Evolutionary conservation across 352 stramenopile species (phyloP).

Genomic region (Phytopythium boreale): DNA sequence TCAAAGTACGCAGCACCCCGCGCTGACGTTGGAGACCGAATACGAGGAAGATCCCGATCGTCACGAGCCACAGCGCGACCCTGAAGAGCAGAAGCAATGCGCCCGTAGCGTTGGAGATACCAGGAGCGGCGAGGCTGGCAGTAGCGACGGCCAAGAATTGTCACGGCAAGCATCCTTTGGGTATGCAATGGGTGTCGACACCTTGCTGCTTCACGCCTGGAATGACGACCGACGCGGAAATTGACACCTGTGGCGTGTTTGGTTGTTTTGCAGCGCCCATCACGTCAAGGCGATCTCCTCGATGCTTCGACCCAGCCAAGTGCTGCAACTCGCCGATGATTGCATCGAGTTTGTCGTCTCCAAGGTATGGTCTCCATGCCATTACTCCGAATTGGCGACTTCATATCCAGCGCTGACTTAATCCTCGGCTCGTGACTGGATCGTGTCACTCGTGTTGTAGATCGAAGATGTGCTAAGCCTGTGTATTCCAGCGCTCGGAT

Average conservation of each 20-base stretch:
- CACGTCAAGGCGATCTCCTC: slow-evolving; percentile 24
- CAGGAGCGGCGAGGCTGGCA: background rate
- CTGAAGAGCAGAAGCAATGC: background rate
- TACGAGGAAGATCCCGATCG: background rate
- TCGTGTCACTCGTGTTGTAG: slow-evolving; percentile 12
- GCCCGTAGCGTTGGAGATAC: background rate
- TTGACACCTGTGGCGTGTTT: background rate
- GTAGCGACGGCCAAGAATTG: background rate
- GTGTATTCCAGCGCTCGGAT: slow-evolving; percentile 67
- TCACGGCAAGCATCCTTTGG: background rate
- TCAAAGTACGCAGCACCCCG: background rate
- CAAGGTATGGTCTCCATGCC: slow-evolving; percentile 24
- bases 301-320: slow-evolving; percentile 22
- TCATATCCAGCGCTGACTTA: background rate
- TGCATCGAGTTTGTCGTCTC: slow-evolving; percentile 30
- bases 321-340: slow-evolving; percentile 29
- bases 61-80: background rate
- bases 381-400: background rate
- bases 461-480: slow-evolving; percentile 66
- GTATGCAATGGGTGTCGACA: background rate
- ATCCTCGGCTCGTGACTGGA: background rate
- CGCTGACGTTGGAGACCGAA: background rate
- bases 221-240: background rate
- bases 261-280: background rate
- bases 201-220: background rate